Base-by-base conservation (phyloP, 2,329 filamentous ascomycete species). In the Gyromitra esculenta region DNA sequence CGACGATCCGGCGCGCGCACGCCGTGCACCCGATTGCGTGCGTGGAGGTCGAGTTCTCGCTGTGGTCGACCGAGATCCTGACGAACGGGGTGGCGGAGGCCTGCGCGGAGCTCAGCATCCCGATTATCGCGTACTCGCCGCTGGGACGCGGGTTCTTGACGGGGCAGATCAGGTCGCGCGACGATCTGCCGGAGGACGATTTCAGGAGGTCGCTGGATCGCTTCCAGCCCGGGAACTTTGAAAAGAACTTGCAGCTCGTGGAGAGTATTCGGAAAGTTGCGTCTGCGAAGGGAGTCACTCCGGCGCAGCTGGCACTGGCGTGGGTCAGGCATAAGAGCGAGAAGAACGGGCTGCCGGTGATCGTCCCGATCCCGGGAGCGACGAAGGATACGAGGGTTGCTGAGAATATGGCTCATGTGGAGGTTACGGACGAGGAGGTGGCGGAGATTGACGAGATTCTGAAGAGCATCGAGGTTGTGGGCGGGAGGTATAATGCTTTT, bases 101-200 rank as follows among this genome's bases (percentile, higher is more conserved):
- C 0, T 91, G 89, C 81, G 86, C 85, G 0, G 86, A 94, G 81
- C 83, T 91, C 59, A 84, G 86, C 59, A 93, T 95, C 76, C 90
- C 91, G 0, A 84, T 94, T 60, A 83, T 93, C 45, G 91, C 90
- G 0, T 94, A 93, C 39, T 91, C 90, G 57, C 92, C 92, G 0
- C 85, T 94, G 0, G 90, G 91, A 2, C 85, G 0, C 35, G 87
- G 87, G 1, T 81, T 87, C 70, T 82, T 90, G 73, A 87, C 87
- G 0, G 87, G 88, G 0, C 82, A 86, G 77, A 84, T 88, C 80
- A 87, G 85, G 81, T 84, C 82, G 5, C 77, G 80, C 0, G 85
- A 87, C 1, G 90, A 92, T 79, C 83, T 92, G 48, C 86, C 86
- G 2, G 83, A 87, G 60, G 85, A 85, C 45, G 87, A 89, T 80